phyloP scores from a whole-genome alignment of 129 eudicot genomes.

The Glebionis coronaria region DNA sequence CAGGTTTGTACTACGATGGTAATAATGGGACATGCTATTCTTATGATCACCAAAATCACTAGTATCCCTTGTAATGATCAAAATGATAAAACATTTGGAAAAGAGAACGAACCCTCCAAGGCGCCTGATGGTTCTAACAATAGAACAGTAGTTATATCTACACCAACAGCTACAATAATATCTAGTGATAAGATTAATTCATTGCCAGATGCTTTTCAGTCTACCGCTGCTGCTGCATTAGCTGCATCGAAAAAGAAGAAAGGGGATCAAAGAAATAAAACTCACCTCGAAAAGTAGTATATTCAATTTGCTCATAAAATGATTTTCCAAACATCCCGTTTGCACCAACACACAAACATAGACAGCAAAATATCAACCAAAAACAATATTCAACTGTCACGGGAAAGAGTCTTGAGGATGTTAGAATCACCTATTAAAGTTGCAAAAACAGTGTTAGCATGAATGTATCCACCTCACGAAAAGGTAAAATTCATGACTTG shows the following conservation, averaged over 20 bases:
- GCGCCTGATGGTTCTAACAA: conserved; percentile 45
- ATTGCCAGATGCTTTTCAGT: conserved; percentile 88
- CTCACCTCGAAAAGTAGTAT: conserved; percentile 97
- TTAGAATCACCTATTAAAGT: no score
- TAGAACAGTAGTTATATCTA: conserved; percentile 81
- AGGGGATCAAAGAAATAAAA: conserved; percentile 70
- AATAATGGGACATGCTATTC: conserved; percentile 93
- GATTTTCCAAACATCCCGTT: no score
- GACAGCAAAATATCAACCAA: no score
- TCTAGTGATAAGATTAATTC: conserved; percentile 67
- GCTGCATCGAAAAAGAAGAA: conserved; percentile 95
- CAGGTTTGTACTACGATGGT: conserved; percentile 96
- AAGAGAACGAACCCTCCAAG: conserved; percentile 49
- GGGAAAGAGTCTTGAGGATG: no score
- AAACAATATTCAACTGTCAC: no score
- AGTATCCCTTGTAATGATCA: conserved; percentile 81
- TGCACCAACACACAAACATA: no score
- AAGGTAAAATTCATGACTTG: no score
- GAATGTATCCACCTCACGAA: no score
- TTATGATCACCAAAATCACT: conserved; percentile 80
- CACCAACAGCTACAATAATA: conserved; percentile 80
- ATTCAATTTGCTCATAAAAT: no score
- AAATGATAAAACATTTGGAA: conserved; percentile 51
- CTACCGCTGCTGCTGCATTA: conserved; percentile 87
- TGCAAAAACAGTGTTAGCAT: no score